phyloP scores from a whole-genome alignment of 495 filamentous ascomycete species.

The Daldinia childiae region DNA sequence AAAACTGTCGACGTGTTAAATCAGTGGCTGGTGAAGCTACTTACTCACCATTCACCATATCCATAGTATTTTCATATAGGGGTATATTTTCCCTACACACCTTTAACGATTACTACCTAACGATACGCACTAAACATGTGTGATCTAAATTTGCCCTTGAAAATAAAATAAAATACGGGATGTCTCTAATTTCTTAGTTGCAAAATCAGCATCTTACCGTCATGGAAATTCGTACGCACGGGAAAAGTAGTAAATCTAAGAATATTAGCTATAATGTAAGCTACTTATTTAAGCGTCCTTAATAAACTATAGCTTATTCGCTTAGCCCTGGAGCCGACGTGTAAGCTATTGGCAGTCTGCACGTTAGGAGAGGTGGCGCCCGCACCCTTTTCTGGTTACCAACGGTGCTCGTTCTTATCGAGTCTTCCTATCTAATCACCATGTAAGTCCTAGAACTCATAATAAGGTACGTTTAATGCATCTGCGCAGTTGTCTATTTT shows the following conservation, averaged over 20 bases:
- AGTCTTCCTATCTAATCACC: not conserved
- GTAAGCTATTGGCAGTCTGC: not conserved
- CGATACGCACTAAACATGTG: not conserved
- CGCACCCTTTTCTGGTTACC: not conserved
- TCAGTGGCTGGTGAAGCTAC: not conserved
- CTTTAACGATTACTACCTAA: not conserved
- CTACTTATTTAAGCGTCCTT: not conserved
- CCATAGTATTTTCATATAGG: not conserved
- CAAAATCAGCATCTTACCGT: not conserved
- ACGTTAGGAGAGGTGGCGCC: not conserved
- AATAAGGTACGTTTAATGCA: not conserved
- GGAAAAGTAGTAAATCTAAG: not conserved
- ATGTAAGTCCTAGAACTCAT: not conserved
- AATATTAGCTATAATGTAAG: not conserved
- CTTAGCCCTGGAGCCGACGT: not conserved
- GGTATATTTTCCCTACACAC: not conserved
- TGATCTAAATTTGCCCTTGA: too few relatives aligned
- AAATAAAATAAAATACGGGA: too few relatives aligned
- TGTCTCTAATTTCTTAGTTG: not conserved
- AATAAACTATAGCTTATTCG: not conserved
- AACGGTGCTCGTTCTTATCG: not conserved
- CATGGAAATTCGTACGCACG: not conserved
- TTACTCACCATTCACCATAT: not conserved
- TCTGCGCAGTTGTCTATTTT: not conserved
- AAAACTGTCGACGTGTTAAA: not conserved